Base-by-base conservation (phyloP, 306 rosid species). In the Fagus sylvatica region DNA sequence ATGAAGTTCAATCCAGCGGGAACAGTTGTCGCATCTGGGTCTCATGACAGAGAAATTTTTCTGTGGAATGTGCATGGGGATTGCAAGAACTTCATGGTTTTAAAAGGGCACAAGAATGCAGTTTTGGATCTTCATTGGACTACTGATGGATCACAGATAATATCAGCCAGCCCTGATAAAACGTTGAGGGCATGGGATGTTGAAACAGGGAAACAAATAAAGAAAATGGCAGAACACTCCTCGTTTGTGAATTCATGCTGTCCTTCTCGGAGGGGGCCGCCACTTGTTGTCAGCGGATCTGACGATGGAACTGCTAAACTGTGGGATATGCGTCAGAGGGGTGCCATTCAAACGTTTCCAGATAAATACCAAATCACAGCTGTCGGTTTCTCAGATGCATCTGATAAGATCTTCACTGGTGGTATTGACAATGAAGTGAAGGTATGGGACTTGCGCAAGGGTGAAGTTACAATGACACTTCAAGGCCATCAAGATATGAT, bases 401-500 rank as follows among this genome's bases (percentile, higher is more conserved):
- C 98, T 1, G 97, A 92, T 84, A 95, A 92, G 90, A 91, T 95
- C 78, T 92, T 80, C 88, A 92, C 98, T 0, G 93, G 97, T n/a
- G 97, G 98, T 48, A 89, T 95, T 39, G 98, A 95, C 82, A 91
- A 91, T 76, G 98, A 95, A 72, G 74, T 88, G 51, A 92, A 95
- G 89, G 93, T 95, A 17, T 95, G 98, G 98, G 98, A 92, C 80
- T 73, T 91, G 88, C 97, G 93, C 55, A 95, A 95, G 80, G 93
- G 92, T 43, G 98, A 95, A 85, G 98, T 95, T 33, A 75, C 68
- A 60, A 90, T 90, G 98, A 87, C 97, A 22, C 97, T 95, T 68
- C 97, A 92, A 84, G 98, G 98, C 34, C 98, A 95, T 81, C 93
- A 89, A 85, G 98, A 92, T 82, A 95, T 92, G 97, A 95, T 95